Percentiles rank a stretch among this genome's conserved stretches.
Evolutionary conservation across 257 asterid genomes (phyloP).

Genomic region (Solanum pennellii): DNA sequence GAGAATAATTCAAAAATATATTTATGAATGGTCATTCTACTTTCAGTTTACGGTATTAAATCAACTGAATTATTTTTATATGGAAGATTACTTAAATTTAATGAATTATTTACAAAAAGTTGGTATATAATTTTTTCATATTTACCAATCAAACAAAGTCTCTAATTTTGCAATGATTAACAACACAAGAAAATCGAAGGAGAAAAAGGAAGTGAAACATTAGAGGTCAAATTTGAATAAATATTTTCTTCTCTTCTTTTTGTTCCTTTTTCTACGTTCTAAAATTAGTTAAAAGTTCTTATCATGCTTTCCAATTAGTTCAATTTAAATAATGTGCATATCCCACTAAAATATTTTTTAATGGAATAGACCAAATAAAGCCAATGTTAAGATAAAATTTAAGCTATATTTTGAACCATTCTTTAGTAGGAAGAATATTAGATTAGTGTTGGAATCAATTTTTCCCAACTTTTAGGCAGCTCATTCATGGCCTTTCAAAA

Average conservation of each 20-base stretch:
- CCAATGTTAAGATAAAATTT: not conserved
- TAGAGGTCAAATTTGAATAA: not conserved
- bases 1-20: not conserved
- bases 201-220: not conserved
- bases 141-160: no score
- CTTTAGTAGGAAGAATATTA: not conserved
- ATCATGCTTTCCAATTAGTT: not conserved
- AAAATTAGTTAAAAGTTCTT: not conserved
- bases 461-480: not conserved
- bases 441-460: not conserved
- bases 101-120: not conserved
- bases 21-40: not conserved
- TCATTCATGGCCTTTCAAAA: not conserved
- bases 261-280: not conserved
- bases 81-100: not conserved
- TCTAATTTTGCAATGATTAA: no score
- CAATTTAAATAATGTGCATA: not conserved
- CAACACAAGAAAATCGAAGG: no score
- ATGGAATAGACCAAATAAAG: not conserved
- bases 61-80: not conserved
- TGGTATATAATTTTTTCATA: no score
- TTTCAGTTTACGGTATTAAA: not conserved
- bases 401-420: not conserved
- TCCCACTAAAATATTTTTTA: not conserved
- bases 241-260: not conserved